Conservation (phyloP, 345 rosid species). For the Acer negundo region DNA sequence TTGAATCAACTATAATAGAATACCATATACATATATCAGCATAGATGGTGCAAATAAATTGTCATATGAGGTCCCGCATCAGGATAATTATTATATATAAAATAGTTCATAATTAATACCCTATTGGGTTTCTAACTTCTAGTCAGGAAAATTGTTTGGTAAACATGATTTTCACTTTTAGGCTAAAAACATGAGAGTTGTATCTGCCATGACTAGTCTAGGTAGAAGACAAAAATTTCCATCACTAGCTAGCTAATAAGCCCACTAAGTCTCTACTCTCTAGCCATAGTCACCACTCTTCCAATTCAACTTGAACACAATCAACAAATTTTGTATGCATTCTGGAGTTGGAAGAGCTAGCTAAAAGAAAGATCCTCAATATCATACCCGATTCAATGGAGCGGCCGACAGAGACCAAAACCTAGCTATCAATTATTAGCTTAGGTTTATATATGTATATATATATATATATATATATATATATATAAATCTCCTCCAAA, state of each 20-base stretch:
- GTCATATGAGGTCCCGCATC: too few species aligned
- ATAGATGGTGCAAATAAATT: too few species aligned
- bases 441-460: too few species aligned
- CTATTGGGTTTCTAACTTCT: background rate
- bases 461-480: too few species aligned
- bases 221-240: background rate
- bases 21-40: too few species aligned
- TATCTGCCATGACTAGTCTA: background rate
- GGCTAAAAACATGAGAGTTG: background rate
- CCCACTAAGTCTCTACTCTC: background rate
- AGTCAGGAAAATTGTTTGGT: background rate
- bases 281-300: background rate
- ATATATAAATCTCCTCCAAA: background rate
- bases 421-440: background rate
- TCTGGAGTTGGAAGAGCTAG: background rate
- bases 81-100: too few species aligned
- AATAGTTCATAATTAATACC: background rate
- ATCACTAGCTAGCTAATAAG: background rate
- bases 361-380: background rate
- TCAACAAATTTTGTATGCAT: background rate
- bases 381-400: background rate
- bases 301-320: slow-evolving; percentile 3
- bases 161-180: background rate
- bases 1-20: too few species aligned
- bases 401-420: background rate